Conservation (phyloP, 164 flowering plant species). For the Chloranthus sessilifolius region DNA sequence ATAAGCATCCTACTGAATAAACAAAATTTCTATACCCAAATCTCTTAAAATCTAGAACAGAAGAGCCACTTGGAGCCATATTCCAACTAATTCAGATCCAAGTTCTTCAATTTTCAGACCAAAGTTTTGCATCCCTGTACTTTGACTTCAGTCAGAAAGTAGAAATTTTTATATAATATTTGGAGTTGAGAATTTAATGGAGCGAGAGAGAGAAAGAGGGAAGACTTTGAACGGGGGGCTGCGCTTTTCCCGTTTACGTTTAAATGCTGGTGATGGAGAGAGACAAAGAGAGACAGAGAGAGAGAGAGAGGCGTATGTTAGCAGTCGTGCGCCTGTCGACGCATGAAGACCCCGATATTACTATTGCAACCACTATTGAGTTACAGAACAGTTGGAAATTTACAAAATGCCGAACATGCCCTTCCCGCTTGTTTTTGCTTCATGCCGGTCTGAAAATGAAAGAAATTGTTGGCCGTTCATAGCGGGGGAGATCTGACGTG, state of each 20-base stretch:
- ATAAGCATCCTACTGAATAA: background rate
- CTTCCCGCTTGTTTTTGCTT: too few relatives aligned
- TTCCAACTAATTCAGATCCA: background rate
- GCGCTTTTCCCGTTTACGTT: background rate
- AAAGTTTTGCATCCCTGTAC: background rate
- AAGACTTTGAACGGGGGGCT: background rate
- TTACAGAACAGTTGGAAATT: too few relatives aligned
- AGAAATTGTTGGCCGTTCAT: too few relatives aligned
- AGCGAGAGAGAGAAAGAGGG: background rate
- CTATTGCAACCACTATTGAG: too few relatives aligned
- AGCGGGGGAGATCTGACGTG: too few relatives aligned
- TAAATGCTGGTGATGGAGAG: background rate
- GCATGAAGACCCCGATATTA: too few relatives aligned
- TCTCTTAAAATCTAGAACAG: background rate
- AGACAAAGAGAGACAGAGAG: background rate
- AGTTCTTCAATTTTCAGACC: background rate
- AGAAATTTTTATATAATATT: too few relatives aligned
- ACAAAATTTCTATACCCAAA: background rate
- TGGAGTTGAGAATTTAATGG: background rate
- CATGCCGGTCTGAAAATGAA: too few relatives aligned
- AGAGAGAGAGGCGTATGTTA: background rate
- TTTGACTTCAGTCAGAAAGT: background rate
- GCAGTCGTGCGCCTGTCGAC: too few relatives aligned
- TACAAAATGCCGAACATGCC: too few relatives aligned
- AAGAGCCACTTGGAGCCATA: background rate